These are phyloP conservation scores for Starmerella gropengiesseri DNA, from an alignment of 805 yeast species.

Conservation along the genomic window DNA sequence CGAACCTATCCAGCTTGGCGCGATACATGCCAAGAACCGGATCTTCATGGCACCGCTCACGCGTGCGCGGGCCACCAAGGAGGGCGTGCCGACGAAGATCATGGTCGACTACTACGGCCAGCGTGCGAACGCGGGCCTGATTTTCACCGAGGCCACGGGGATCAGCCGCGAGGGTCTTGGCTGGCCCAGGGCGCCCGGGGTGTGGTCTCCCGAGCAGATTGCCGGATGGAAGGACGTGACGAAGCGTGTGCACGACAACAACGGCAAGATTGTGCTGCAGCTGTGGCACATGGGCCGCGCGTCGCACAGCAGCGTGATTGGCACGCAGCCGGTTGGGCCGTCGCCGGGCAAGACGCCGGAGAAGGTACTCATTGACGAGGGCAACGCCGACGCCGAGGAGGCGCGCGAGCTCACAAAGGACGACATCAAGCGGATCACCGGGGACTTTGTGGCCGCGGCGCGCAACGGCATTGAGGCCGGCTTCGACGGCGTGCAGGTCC, in stretches of 20 bases:
- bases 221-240: constrained; percentile 31
- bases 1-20: constrained; percentile 32
- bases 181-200: constrained; percentile 30
- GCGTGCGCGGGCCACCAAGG: constrained; percentile 31
- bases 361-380: constrained; percentile 10
- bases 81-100: constrained; percentile 37
- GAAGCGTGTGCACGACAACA: constrained; percentile 24
- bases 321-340: constrained; percentile 10
- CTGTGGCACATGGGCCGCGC: constrained; percentile 22
- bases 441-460: constrained; percentile 42
- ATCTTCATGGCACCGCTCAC: constrained; percentile 43
- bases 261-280: constrained; percentile 19
- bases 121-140: constrained; percentile 38
- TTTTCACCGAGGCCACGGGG: constrained; percentile 49
- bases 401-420: constrained; percentile 33
- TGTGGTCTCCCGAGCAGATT: constrained; percentile 27
- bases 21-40: constrained; percentile 29
- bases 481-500: constrained; percentile 56
- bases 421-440: constrained; percentile 37
- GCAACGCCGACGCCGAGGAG: constrained; percentile 17
- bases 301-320: constrained; percentile 11
- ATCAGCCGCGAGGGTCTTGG: constrained; percentile 36
- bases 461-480: constrained; percentile 42
- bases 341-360: constrained; percentile 4
- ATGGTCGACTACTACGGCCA: constrained; percentile 43